Conservation (phyloP, 2,329 filamentous ascomycete species). For the Coniochaeta sp. region DNA sequence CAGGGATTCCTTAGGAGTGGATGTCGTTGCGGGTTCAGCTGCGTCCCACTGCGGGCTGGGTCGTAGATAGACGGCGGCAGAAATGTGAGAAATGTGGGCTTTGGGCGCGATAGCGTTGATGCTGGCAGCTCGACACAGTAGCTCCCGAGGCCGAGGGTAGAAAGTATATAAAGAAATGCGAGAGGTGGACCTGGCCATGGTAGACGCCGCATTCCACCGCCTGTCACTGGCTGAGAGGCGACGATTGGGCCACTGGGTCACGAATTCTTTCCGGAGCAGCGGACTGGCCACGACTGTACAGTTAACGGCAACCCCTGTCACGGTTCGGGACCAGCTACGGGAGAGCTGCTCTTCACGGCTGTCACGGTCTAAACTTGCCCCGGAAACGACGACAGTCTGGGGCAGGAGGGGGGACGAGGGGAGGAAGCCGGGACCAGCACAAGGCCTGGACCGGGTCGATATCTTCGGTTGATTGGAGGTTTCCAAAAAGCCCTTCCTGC, state of each 20-base stretch:
- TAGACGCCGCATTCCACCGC: slow-evolving; percentile 1
- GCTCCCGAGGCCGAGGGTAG: slow-evolving; percentile 8
- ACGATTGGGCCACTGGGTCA: slow-evolving; percentile 8
- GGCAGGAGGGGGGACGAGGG: neutral
- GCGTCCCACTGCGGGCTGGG: neutral
- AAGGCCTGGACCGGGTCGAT: neutral
- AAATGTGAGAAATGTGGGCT: slow-evolving; percentile 1
- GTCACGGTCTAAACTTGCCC: slow-evolving; percentile 1
- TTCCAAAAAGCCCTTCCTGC: neutral
- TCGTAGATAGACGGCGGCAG: neutral
- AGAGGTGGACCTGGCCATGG: slow-evolving; percentile 1
- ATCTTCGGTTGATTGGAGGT: neutral
- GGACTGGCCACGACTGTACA: neutral
- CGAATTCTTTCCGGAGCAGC: slow-evolving; percentile 9
- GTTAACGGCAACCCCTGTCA: too few species aligned
- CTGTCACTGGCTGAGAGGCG: slow-evolving; percentile 6
- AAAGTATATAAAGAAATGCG: slow-evolving; percentile 6
- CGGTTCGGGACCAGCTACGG: too few species aligned
- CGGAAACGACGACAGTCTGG: neutral
- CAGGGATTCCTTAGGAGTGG: slow-evolving; percentile 1
- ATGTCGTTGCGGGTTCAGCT: neutral
- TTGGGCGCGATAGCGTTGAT: slow-evolving; percentile 3
- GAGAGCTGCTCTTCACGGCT: neutral
- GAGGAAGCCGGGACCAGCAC: neutral
- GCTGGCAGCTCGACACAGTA: slow-evolving; percentile 2